phyloP scores from a whole-genome alignment of 192 early-diverging fungal genomes.

The Rhizoclosmatium globosum region DNA sequence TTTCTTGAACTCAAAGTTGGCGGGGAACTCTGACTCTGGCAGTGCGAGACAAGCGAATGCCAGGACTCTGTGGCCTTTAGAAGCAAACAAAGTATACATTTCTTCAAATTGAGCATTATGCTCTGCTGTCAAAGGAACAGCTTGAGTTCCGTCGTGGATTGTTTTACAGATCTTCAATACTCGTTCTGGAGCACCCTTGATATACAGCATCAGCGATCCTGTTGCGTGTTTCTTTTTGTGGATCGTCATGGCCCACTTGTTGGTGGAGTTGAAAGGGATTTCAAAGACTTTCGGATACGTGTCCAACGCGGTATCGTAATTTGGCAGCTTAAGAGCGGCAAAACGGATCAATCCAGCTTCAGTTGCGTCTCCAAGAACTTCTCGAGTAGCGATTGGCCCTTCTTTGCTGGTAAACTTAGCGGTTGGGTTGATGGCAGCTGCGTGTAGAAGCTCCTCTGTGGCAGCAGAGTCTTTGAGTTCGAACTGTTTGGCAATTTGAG shows the following conservation, averaged over 20 bases:
- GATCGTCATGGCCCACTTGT: slow-evolving; percentile 92
- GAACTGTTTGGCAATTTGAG: slow-evolving; percentile 43
- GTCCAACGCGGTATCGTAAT: slow-evolving; percentile 70
- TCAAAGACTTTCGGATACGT: slow-evolving; percentile 90
- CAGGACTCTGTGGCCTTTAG: slow-evolving; percentile 89
- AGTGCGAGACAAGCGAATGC: slow-evolving; percentile 87
- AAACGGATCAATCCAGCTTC: slow-evolving; percentile 89
- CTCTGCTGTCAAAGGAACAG: slow-evolving; percentile 68
- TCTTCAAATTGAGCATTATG: slow-evolving; percentile 74
- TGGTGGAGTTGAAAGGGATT: slow-evolving; percentile 93
- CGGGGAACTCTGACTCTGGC: slow-evolving; percentile 50
- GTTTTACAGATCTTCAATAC: slow-evolving; percentile 80
- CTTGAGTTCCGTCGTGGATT: slow-evolving; percentile 58
- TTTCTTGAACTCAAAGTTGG: slow-evolving; percentile 24
- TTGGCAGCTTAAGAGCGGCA: slow-evolving; percentile 69
- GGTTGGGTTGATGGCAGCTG: slow-evolving; percentile 3
- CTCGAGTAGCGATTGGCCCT: slow-evolving; percentile 80
- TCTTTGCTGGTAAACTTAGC: slow-evolving; percentile 58
- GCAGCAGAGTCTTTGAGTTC: slow-evolving; percentile 69
- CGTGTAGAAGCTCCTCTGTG: slow-evolving; percentile 16
- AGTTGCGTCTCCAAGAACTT: slow-evolving; percentile 92
- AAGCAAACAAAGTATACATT: slow-evolving; percentile 85
- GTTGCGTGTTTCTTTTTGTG: slow-evolving; percentile 75
- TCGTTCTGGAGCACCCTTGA: slow-evolving; percentile 91
- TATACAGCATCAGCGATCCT: slow-evolving; percentile 77